A percentile compares a stretch with the other conserved stretches of the same genome.
Conservation (phyloP, 208 protist species). For the Trypanosoma theileri region DNA sequence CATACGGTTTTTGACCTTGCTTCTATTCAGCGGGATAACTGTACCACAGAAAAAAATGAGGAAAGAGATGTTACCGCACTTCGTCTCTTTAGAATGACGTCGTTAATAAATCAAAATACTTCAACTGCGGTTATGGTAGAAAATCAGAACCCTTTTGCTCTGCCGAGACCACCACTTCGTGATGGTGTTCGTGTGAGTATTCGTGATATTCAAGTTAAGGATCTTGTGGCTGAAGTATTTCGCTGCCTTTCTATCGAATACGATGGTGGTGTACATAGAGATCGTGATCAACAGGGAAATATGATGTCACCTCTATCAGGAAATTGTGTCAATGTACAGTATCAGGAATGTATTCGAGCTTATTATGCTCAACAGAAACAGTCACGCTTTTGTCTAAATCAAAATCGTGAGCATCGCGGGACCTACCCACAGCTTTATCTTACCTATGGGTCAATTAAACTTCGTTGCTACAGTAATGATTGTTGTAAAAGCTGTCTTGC, state of each 20-base stretch:
- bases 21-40: constrained; percentile 35
- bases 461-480: constrained; percentile 90
- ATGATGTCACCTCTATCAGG: constrained; percentile 29
- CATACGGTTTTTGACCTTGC: constrained; percentile 33
- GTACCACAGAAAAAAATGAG: neutral
- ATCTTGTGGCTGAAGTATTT: constrained; percentile 73
- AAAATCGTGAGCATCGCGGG: constrained; percentile 49
- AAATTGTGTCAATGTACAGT: constrained; percentile 64
- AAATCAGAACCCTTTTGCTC: constrained; percentile 36
- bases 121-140: neutral
- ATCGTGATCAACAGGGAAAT: neutral
- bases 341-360: constrained; percentile 70
- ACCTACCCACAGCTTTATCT: constrained; percentile 87
- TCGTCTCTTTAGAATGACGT: constrained; percentile 1
- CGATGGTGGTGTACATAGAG: constrained; percentile 13
- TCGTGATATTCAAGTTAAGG: constrained; percentile 39
- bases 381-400: constrained; percentile 70
- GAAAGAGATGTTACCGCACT: neutral
- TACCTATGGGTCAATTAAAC: constrained; percentile 88
- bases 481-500: constrained; percentile 71
- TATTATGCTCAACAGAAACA: constrained; percentile 87
- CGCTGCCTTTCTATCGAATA: constrained; percentile 63
- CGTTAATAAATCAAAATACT: neutral
- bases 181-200: constrained; percentile 47
- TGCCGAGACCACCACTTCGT: constrained; percentile 45